phyloP scores from a whole-genome alignment of 768 basidiomycete genomes.

The Austroboletus eburneus region DNA sequence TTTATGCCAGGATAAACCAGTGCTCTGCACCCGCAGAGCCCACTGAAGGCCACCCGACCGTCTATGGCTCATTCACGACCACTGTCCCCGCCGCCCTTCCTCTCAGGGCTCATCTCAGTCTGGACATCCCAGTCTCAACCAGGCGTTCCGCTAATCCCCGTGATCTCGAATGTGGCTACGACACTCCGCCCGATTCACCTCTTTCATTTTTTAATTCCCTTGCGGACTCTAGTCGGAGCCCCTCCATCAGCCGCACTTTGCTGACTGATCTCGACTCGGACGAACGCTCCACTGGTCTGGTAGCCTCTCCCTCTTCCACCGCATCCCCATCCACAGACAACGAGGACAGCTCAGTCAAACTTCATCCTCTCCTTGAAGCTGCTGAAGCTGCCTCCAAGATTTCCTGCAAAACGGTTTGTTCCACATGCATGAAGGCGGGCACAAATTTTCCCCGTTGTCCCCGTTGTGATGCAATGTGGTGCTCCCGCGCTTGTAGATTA shows the following conservation, averaged over 20 bases:
- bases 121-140: conserved; percentile 15
- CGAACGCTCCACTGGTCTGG: conserved; percentile 8
- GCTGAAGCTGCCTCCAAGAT: conserved; percentile 53
- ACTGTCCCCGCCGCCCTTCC: conserved; percentile 32
- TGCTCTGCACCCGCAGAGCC: conserved; percentile 20
- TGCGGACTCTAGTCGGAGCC: conserved; percentile 22
- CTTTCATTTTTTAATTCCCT: conserved; percentile 18
- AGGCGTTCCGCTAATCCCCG: conserved; percentile 1
- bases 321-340: conserved; percentile 20
- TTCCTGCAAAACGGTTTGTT: conserved; percentile 40
- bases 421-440: conserved; percentile 50
- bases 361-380: conserved; percentile 45
- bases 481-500: conserved; percentile 58
- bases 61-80: conserved; percentile 39
- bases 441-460: conserved; percentile 59
- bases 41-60: conserved; percentile 23
- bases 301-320: conserved; percentile 4
- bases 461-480: conserved; percentile 58
- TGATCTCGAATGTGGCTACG: conserved; percentile 12
- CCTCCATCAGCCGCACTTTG: conserved; percentile 43
- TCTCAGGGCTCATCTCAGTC: conserved; percentile 21
- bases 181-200: conserved; percentile 29
- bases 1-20: conserved; percentile 21
- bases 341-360: conserved; percentile 1
- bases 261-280: conserved; percentile 22